Evolutionary conservation across 495 filamentous ascomycete genomes (phyloP).

Genomic region (Penicillium bialowiezense): DNA sequence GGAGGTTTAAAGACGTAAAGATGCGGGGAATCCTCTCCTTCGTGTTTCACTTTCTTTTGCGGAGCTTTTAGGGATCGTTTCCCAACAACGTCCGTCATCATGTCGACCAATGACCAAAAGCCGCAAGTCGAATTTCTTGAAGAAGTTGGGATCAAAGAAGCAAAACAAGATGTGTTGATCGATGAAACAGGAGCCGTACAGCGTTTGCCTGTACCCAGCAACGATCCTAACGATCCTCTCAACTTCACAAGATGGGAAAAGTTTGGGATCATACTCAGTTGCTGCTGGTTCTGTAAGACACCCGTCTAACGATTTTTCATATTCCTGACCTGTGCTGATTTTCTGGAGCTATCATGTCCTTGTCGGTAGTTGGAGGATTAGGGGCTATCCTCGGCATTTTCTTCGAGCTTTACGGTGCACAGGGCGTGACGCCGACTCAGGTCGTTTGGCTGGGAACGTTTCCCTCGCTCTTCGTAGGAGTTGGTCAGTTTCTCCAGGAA

Average conservation of each 20-base stretch:
- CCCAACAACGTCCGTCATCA: too few relatives aligned
- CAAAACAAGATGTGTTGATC: constrained; percentile 17
- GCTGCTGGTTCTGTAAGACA: constrained; percentile 36
- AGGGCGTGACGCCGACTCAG: constrained; percentile 24
- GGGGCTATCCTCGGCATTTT: constrained; percentile 29
- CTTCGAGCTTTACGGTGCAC: constrained; percentile 24
- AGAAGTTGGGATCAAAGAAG: constrained; percentile 10
- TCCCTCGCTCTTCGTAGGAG: constrained; percentile 31
- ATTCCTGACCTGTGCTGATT: too few relatives aligned
- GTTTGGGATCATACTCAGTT: constrained; percentile 27
- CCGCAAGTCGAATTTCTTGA: constrained; percentile 21
- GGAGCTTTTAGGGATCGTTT: too few relatives aligned
- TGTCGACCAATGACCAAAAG: constrained; percentile 12
- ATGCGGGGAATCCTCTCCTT: too few relatives aligned
- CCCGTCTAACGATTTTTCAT: background rate
- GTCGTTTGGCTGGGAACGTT: constrained; percentile 34
- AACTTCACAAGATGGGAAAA: constrained; percentile 35
- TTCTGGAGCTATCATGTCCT: constrained; percentile 28
- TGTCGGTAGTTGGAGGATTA: constrained; percentile 31
- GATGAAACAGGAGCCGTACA: constrained; percentile 22
- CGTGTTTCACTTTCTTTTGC: too few relatives aligned
- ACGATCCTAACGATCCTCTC: constrained; percentile 36
- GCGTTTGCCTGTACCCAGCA: constrained; percentile 30
- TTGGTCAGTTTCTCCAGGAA: constrained; percentile 16
- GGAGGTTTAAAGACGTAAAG: too few relatives aligned